These are phyloP conservation scores for Dactylellina cionopaga DNA, from an alignment of 2,329 filamentous ascomycete species.

Conservation along the genomic window DNA sequence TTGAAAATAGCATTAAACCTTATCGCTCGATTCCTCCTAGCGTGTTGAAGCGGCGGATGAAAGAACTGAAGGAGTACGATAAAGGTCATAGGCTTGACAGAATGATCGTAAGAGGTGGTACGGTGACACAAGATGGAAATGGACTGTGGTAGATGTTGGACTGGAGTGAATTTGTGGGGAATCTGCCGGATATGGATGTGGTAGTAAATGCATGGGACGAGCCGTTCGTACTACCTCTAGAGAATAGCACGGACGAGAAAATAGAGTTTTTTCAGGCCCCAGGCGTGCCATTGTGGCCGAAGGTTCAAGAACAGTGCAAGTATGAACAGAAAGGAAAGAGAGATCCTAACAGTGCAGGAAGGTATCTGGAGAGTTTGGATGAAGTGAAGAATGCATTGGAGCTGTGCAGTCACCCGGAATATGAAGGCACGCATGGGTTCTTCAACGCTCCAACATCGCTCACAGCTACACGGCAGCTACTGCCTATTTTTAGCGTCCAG, in stretches of 20 bases:
- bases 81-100: neutral
- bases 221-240: slow-evolving; percentile 54
- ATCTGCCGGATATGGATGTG: neutral
- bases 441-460: slow-evolving; percentile 63
- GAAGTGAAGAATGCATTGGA: slow-evolving; percentile 55
- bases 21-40: slow-evolving; percentile 56
- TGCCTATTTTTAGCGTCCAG: slow-evolving; percentile 65
- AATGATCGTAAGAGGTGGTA: neutral
- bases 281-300: slow-evolving; percentile 7
- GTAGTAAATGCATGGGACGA: slow-evolving; percentile 20
- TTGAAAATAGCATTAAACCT: slow-evolving; percentile 61
- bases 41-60: slow-evolving; percentile 52
- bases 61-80: slow-evolving; percentile 59
- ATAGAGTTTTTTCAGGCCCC: slow-evolving; percentile 37
- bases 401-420: slow-evolving; percentile 64
- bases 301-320: neutral
- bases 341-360: neutral
- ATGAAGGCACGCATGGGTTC: slow-evolving; percentile 63
- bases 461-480: slow-evolving; percentile 60
- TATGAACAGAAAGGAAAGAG: slow-evolving; percentile 2
- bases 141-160: slow-evolving; percentile 6
- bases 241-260: neutral
- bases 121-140: neutral
- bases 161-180: neutral
- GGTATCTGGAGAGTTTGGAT: slow-evolving; percentile 9